Conservation (phyloP, 1,139 yeast species). For the Geotrichum citri-aurantii region DNA sequence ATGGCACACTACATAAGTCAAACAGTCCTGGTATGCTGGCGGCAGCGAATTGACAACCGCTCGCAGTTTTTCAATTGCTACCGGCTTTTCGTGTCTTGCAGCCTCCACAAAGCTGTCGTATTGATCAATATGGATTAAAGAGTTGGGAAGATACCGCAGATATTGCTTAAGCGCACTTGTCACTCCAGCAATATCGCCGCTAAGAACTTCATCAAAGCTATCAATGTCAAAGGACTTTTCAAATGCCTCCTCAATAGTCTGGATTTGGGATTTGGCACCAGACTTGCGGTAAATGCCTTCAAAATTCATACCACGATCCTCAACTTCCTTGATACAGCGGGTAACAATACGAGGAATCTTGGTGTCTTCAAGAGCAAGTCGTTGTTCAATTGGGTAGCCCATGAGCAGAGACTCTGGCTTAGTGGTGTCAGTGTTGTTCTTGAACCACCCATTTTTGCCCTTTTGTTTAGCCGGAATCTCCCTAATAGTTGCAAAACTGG, state of each 20-base stretch:
- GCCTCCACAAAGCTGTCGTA: slow-evolving; percentile 61
- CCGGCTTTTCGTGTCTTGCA: slow-evolving; percentile 8
- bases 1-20: slow-evolving; percentile 57
- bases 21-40: slow-evolving; percentile 55
- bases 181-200: slow-evolving; percentile 77
- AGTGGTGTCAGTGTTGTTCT: slow-evolving; percentile 12
- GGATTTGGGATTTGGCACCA: slow-evolving; percentile 78
- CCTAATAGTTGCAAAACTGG: slow-evolving; percentile 8
- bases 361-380: slow-evolving; percentile 51
- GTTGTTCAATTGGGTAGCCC: slow-evolving; percentile 28
- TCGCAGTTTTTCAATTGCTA: slow-evolving; percentile 33
- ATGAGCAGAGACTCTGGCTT: slow-evolving; percentile 20
- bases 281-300: slow-evolving; percentile 92
- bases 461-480: slow-evolving; percentile 13
- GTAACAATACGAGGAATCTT: slow-evolving; percentile 65
- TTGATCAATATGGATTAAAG: slow-evolving; percentile 64
- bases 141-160: slow-evolving; percentile 76
- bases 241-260: slow-evolving; percentile 43
- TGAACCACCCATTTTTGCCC: slow-evolving; percentile 19
- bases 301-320: slow-evolving; percentile 57
- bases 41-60: slow-evolving; percentile 50
- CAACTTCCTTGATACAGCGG: slow-evolving; percentile 74
- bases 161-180: slow-evolving; percentile 85
- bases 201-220: slow-evolving; percentile 41
- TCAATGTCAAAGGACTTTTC: slow-evolving; percentile 27